Evolutionary conservation across 2,329 filamentous ascomycete species (phyloP), one percentile per base, ranked within the genome.

Genomic region (Ramichloridium luteum): DNA sequence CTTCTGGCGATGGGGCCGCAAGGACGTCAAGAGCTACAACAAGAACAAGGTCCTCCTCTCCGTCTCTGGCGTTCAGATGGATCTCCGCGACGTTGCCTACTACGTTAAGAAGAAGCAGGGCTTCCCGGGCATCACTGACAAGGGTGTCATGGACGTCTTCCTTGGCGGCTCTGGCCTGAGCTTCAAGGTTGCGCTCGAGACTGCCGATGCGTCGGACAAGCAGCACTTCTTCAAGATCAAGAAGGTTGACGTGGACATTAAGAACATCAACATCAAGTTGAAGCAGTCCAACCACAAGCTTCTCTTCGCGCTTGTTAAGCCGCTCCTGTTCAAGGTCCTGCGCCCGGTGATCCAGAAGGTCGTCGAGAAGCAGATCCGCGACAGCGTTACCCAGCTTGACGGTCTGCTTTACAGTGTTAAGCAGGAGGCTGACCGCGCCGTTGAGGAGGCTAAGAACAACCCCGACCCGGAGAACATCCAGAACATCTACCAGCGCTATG

Each of bases 281-380:
- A 85, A 86, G 69, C 75, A 93, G 67, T 94, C 86, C 31, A 92
- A 79, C 57, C 86, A 96, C 71, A 98, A 94, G 72, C 52, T 90
- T 9, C 68, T 96, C 13, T 93, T 96, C 58, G 65, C 64, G 33
- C 54, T 94, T 22, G 79, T 88, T 67, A 94, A 94, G 69, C 83
- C 86, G 4, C 55, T 96, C 15, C 68, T 93, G 44, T 70, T 94
- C 54, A 84, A 78, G 61, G 74, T 85, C 16, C 72, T 98, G 48
- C 78, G 80, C 28, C 85, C 88, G 18, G 80, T 74, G 12, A 67
- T 98, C 36, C 76, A 90, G 59, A 93, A 90, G 68, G 80, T 80
- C 2, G 62, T 93, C 2, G 88, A 93, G 65, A 83, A 88, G 64
- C 74, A 83, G 47, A 83, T 98, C 60, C 83, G 79, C 57, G 77